Evolutionary conservation across 129 eudicot genomes (phyloP).

Genomic region (Pseudognaphalium luteoalbum): DNA sequence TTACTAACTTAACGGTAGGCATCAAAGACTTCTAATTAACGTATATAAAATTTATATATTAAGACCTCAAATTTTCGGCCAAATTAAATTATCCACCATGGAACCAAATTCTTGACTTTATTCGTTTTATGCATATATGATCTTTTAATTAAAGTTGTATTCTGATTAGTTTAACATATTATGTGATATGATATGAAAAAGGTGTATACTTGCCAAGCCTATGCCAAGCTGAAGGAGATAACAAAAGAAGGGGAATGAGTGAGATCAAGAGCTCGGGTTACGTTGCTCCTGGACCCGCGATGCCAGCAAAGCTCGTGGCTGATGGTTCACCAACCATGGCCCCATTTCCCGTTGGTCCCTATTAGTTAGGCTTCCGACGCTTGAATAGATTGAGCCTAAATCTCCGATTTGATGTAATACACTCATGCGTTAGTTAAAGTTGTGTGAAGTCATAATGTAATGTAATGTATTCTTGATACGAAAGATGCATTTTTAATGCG

Average conservation of each 20-base stretch:
- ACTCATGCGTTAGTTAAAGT: not conserved
- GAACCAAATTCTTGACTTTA: too few relatives aligned
- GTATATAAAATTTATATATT: too few relatives aligned
- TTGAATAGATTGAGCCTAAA: not conserved
- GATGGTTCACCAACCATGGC: slow-evolving; percentile 23
- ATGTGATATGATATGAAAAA: slow-evolving; percentile 1
- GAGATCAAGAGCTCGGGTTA: slow-evolving; percentile 81
- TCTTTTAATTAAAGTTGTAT: not conserved
- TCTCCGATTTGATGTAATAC: not conserved
- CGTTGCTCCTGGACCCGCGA: slow-evolving; percentile 54
- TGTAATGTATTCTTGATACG: not conserved
- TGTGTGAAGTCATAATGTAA: not conserved
- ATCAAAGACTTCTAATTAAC: too few relatives aligned
- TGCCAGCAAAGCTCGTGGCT: not conserved
- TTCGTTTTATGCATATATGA: not conserved
- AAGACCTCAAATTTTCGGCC: too few relatives aligned
- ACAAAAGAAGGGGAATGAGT: slow-evolving; percentile 64
- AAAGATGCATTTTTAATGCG: not conserved
- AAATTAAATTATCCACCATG: too few relatives aligned
- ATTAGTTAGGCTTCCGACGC: not conserved
- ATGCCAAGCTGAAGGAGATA: slow-evolving; percentile 49
- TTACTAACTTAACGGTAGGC: too few relatives aligned
- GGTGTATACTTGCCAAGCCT: slow-evolving; percentile 77
- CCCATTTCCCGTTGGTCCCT: slow-evolving; percentile 8
- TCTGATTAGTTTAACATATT: not conserved